Evolutionary conservation across 2,329 filamentous ascomycete species (phyloP), one percentile per base, ranked within the genome.

Genomic region (Penicillium sp.): DNA sequence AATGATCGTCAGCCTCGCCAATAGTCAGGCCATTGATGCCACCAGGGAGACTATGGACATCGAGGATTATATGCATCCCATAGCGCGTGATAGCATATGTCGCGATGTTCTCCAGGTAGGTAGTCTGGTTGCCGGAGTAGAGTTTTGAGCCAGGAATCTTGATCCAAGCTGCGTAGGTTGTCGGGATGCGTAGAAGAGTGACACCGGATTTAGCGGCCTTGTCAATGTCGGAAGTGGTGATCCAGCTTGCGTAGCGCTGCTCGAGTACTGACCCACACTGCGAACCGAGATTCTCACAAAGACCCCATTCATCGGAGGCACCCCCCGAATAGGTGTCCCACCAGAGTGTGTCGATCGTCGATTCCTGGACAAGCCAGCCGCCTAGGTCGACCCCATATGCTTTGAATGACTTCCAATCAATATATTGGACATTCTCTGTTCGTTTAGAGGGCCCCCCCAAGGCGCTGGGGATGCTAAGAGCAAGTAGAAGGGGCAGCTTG

Each of bases 301-400:
- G 43, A 26, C 52, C 54, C 65, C 65, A 67, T 60, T 67, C 65
- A 39, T 68, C 65, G 0, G 43, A 26, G 3, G 60, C 65, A 11
- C 51, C 52, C 11, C 49, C 51, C n/a, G 62, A 49, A 35, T 67
- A 55, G 11, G 31, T 49, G 13, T 42, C 49, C 65, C 65, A 68
- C 52, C 60, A 68, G 1, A 29, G 4, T 4, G 26, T 57, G 48
- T 66, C 60, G n/a, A 67, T 58, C 6, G 53, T 60, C 19, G 54
- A 53, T 50, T 65, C 65, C 51, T 68, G 64, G 7, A 52, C 64
- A 2, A 66, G 56, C 63, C 64, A 66, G 31, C 64, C 65, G 10
- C 65, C 64, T 2, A 65, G 59, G 29, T 66, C 66, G 42, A 61
- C 60, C n/a, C 63, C 63, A 27, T 60, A 56, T 29, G 60, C 55